phyloP scores from a whole-genome alignment of 108 stramenopile genomes.

The Nitzschia sp. region DNA sequence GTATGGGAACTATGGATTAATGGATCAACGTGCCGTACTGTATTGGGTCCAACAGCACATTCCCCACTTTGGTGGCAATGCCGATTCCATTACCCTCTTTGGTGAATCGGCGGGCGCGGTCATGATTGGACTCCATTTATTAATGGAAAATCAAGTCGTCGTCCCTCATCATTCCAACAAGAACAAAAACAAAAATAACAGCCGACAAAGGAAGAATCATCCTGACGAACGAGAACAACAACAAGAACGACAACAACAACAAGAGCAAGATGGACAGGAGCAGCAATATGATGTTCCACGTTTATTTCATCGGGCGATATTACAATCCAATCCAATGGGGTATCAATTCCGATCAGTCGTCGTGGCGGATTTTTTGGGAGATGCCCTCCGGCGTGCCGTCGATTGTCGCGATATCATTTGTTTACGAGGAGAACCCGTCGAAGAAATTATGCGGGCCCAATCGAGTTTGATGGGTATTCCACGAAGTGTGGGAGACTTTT shows the following conservation, averaged over 20 bases:
- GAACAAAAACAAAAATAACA: too few species aligned
- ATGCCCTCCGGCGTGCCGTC: slow-evolving; percentile 65
- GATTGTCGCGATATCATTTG: slow-evolving; percentile 81
- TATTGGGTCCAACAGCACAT: slow-evolving; percentile 83
- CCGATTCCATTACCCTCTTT: slow-evolving; percentile 77
- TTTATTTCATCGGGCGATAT: slow-evolving; percentile 61
- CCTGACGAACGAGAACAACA: too few species aligned
- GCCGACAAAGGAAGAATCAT: too few species aligned
- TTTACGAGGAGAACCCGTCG: slow-evolving; percentile 67
- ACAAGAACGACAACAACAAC: slow-evolving; percentile 36
- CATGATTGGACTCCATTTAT: slow-evolving; percentile 78
- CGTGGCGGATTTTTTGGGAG: slow-evolving; percentile 84
- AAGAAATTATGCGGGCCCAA: slow-evolving; percentile 79
- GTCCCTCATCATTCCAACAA: too few species aligned
- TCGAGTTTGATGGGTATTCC: slow-evolving; percentile 70
- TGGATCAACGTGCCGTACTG: slow-evolving; percentile 78
- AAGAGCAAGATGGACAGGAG: not conserved
- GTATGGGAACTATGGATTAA: slow-evolving; percentile 66
- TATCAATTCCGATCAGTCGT: slow-evolving; percentile 73
- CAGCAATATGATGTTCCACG: too few species aligned
- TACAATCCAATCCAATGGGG: slow-evolving; percentile 79
- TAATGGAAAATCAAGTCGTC: slow-evolving; percentile 72
- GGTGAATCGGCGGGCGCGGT: slow-evolving; percentile 86
- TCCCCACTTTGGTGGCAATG: slow-evolving; percentile 85
- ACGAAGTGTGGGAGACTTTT: slow-evolving; percentile 56